Conservation (phyloP, 805 yeast species). For the Saccharomyces eubayanus region DNA sequence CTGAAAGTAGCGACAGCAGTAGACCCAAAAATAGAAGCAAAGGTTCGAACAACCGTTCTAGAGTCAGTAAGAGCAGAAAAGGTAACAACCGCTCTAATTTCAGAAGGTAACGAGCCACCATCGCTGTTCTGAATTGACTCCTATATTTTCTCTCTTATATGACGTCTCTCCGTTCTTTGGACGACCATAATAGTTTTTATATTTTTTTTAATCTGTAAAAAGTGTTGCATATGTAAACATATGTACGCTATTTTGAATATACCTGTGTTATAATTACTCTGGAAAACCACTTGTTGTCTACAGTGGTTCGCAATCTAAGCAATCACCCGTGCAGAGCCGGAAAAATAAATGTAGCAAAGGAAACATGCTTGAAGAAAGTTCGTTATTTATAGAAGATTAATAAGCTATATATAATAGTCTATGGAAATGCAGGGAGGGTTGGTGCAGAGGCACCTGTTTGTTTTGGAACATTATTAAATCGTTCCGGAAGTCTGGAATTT, state of each 20-base stretch:
- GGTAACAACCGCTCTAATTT: conserved; percentile 1
- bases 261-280: neutral
- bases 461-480: neutral
- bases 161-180: neutral
- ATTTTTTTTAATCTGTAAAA: neutral
- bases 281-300: neutral
- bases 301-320: neutral
- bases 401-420: neutral
- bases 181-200: neutral
- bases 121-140: neutral
- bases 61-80: conserved; percentile 5
- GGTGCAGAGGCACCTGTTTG: neutral
- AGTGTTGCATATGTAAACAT: neutral
- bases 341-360: neutral
- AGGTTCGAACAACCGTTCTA: conserved; percentile 1
- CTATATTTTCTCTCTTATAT: neutral
- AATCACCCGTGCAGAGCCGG: neutral
- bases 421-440: neutral
- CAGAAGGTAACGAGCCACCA: neutral
- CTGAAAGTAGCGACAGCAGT: neutral
- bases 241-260: neutral
- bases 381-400: neutral
- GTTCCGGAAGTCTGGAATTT: neutral
- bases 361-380: neutral
- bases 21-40: conserved; percentile 3